Percentiles rank a stretch among this genome's conserved stretches.
These are phyloP conservation scores for Xylariaceae sp. DNA, from an alignment of 2,329 filamentous ascomycete species.

Conservation along the genomic window DNA sequence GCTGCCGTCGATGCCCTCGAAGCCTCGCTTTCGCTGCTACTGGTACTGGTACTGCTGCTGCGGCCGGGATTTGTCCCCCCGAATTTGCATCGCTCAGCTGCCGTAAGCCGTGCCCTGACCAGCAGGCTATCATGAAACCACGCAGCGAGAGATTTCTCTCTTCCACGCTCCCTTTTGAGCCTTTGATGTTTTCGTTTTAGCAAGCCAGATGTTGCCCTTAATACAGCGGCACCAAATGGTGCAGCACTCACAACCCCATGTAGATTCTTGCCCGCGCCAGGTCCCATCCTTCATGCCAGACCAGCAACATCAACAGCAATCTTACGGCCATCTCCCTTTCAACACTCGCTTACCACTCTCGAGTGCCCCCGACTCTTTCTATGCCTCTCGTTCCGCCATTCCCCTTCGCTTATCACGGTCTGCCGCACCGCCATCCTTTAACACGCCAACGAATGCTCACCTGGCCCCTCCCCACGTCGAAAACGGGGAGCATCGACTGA, in stretches of 20 bases:
- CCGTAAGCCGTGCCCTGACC: conserved; percentile 39
- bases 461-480: conserved; percentile 28
- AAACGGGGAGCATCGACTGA: conserved; percentile 66
- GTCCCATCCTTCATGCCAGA: conserved; percentile 16
- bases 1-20: conserved; percentile 8
- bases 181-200: conserved; percentile 16
- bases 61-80: conserved; percentile 24
- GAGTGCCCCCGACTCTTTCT: conserved; percentile 11
- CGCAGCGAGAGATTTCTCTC: conserved; percentile 26
- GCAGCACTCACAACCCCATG: conserved; percentile 35
- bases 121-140: conserved; percentile 39
- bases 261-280: conserved; percentile 25
- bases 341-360: conserved; percentile 12
- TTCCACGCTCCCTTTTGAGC: conserved; percentile 24
- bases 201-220: conserved; percentile 42
- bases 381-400: conserved; percentile 19
- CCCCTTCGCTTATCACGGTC: conserved; percentile 15
- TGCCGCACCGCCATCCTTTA: conserved; percentile 31
- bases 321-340: conserved; percentile 20
- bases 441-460: conserved; percentile 33
- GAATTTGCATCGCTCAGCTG: conserved; percentile 36
- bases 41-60: conserved; percentile 9
- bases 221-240: conserved; percentile 49
- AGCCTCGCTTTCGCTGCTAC: conserved; percentile 4
- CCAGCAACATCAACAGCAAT: conserved; percentile 17